Evolutionary conservation across 768 basidiomycete genomes (phyloP).

Genomic region (Hygrophoropsis aurantiaca): DNA sequence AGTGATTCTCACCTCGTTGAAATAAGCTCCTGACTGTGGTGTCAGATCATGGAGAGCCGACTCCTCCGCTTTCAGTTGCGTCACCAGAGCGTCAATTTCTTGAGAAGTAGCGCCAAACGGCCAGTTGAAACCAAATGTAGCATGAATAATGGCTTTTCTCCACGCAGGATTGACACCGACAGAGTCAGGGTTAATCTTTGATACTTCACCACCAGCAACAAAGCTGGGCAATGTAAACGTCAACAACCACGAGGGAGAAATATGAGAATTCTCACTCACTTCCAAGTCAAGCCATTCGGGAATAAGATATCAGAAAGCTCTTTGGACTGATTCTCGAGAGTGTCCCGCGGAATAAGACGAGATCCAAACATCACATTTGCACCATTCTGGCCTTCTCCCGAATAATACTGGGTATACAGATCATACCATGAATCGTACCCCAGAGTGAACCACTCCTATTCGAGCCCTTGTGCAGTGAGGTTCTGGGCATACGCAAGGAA

Average conservation of each 20-base stretch:
- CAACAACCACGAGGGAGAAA: too few species aligned
- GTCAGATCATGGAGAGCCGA: slow-evolving; percentile 28
- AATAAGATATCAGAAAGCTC: slow-evolving; percentile 23
- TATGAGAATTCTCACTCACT: slow-evolving; percentile 26
- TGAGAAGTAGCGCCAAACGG: slow-evolving; percentile 10
- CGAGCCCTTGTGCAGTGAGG: slow-evolving; percentile 19
- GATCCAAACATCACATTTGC: slow-evolving; percentile 28
- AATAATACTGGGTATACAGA: slow-evolving; percentile 14
- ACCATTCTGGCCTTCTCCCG: slow-evolving; percentile 16
- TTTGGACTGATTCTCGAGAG: slow-evolving; percentile 18
- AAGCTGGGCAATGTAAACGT: slow-evolving; percentile 32
- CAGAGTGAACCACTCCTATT: slow-evolving; percentile 2
- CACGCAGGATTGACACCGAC: slow-evolving; percentile 49
- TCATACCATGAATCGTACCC: slow-evolving; percentile 23
- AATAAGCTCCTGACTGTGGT: slow-evolving; percentile 35
- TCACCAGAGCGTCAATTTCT: slow-evolving; percentile 10
- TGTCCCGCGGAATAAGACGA: slow-evolving; percentile 32
- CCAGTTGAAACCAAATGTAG: slow-evolving; percentile 18
- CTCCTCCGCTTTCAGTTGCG: slow-evolving; percentile 8
- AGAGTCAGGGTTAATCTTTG: slow-evolving; percentile 34
- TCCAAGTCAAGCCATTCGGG: background rate
- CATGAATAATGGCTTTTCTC: slow-evolving; percentile 38
- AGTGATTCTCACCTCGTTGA: slow-evolving; percentile 39
- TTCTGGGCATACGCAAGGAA: slow-evolving; percentile 29
- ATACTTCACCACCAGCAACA: slow-evolving; percentile 39